These are phyloP conservation scores for Nemania diffusa DNA, from an alignment of 2,329 filamentous ascomycete species.

Conservation along the genomic window DNA sequence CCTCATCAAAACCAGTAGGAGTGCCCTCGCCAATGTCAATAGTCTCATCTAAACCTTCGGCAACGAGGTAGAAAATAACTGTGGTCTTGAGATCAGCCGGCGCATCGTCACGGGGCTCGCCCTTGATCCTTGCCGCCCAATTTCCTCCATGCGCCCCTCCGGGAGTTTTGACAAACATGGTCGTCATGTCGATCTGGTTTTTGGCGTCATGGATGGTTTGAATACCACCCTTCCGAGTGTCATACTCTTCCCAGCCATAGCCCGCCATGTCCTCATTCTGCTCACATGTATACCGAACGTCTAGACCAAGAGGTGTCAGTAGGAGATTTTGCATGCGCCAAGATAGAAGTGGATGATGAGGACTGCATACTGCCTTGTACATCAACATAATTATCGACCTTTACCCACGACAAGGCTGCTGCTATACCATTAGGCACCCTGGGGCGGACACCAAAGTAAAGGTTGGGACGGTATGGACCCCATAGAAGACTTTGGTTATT, in stretches of 20 bases:
- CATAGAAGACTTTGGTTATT: slow-evolving; percentile 90
- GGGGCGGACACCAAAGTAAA: slow-evolving; percentile 92
- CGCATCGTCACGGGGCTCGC: slow-evolving; percentile 76
- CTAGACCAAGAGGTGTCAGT: slow-evolving; percentile 55
- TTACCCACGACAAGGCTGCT: slow-evolving; percentile 88
- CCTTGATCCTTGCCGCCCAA: slow-evolving; percentile 91
- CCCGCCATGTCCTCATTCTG: slow-evolving; percentile 93
- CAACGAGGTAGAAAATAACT: slow-evolving; percentile 81
- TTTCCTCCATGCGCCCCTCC: slow-evolving; percentile 86
- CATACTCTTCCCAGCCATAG: slow-evolving; percentile 98
- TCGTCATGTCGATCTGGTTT: slow-evolving; percentile 90
- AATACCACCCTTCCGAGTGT: slow-evolving; percentile 84
- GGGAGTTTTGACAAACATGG: slow-evolving; percentile 92
- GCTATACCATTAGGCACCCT: slow-evolving; percentile 83
- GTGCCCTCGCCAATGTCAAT: slow-evolving; percentile 69
- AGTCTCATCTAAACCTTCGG: slow-evolving; percentile 77
- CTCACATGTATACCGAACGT: slow-evolving; percentile 93
- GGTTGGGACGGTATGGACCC: slow-evolving; percentile 93
- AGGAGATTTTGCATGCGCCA: too few species aligned
- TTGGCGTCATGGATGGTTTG: slow-evolving; percentile 91
- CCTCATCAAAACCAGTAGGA: slow-evolving; percentile 61
- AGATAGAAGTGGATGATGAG: background rate
- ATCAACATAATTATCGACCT: slow-evolving; percentile 79
- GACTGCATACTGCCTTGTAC: slow-evolving; percentile 75
- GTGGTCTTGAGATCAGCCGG: slow-evolving; percentile 76